Percentiles rank a stretch among this genome's conserved stretches.
Evolutionary conservation across 148 eudicot genomes (phyloP).

Genomic region (Amaranthus hypochondriacus): DNA sequence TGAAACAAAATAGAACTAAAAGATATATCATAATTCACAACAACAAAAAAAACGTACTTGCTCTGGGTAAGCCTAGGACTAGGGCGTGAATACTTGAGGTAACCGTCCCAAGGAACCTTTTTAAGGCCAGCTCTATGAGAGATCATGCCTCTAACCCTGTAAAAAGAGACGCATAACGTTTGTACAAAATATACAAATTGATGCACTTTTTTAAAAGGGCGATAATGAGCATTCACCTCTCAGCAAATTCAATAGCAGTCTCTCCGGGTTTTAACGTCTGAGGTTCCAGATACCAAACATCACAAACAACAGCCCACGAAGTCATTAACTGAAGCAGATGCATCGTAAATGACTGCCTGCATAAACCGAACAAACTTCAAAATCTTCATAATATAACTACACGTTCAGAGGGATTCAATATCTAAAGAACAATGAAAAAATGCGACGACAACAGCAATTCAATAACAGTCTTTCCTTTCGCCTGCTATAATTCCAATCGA

Average conservation of each 20-base stretch:
- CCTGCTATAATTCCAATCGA: no score
- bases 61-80: conserved; percentile 91
- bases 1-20: background rate
- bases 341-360: conserved; percentile 92
- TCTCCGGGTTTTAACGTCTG: conserved; percentile 84
- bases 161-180: background rate
- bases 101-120: conserved; percentile 98
- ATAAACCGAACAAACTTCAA: background rate
- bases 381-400: background rate
- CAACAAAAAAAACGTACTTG: conserved; percentile 51
- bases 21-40: background rate
- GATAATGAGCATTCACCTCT: conserved; percentile 45
- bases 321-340: conserved; percentile 97
- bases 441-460: no score
- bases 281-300: conserved; percentile 98
- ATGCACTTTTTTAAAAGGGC: background rate
- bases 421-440: no score
- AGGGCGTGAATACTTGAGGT: conserved; percentile 90
- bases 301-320: conserved; percentile 99
- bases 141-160: conserved; percentile 81
- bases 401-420: no score
- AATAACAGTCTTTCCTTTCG: no score
- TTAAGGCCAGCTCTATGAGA: conserved; percentile 86
- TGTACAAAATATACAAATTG: background rate
- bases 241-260: conserved; percentile 93